Evolutionary conservation across 495 filamentous ascomycete species (phyloP).

Genomic region (Friedmanniomyces endolithicus): DNA sequence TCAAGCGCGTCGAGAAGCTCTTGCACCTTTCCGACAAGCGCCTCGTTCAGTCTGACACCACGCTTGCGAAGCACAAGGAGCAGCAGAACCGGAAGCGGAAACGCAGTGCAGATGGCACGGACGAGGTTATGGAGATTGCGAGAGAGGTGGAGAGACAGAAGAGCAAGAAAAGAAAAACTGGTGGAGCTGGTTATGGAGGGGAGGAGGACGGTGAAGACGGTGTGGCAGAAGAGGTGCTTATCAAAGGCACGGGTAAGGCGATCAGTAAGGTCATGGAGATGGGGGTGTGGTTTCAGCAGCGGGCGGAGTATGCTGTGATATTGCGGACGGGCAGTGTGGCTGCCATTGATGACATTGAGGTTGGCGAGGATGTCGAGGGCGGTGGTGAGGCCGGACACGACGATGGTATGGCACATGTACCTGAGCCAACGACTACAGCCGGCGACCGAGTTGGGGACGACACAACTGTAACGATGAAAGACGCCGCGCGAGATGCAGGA

Average conservation of each 20-base stretch:
- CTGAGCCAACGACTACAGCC: not conserved
- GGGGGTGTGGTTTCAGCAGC: constrained; percentile 31
- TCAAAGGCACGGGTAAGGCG: constrained; percentile 70
- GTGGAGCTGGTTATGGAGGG: not conserved
- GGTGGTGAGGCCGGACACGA: not conserved
- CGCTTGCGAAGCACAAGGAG: constrained; percentile 26
- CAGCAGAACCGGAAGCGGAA: constrained; percentile 23
- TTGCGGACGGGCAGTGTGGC: constrained; percentile 30
- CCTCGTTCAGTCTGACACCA: constrained; percentile 31
- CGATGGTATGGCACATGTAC: not conserved
- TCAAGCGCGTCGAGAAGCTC: constrained; percentile 67
- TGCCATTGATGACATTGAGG: constrained; percentile 33
- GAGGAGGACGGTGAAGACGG: constrained; percentile 8
- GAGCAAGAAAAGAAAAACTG: constrained; percentile 5
- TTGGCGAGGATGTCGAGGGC: constrained; percentile 9
- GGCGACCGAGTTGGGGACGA: not conserved
- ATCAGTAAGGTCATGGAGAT: constrained; percentile 54
- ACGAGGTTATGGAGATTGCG: constrained; percentile 17
- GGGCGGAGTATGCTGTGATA: constrained; percentile 24
- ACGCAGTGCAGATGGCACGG: constrained; percentile 23
- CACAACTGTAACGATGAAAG: not conserved
- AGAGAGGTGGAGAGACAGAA: constrained; percentile 29
- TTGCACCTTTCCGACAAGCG: constrained; percentile 54
- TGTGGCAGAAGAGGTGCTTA: constrained; percentile 43
- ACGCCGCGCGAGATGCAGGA: not conserved